Percentiles rank a stretch among this genome's conserved stretches.
Evolutionary conservation across 768 basidiomycete genomes (phyloP).

Genomic region (Pleurotus tuoliensis): DNA sequence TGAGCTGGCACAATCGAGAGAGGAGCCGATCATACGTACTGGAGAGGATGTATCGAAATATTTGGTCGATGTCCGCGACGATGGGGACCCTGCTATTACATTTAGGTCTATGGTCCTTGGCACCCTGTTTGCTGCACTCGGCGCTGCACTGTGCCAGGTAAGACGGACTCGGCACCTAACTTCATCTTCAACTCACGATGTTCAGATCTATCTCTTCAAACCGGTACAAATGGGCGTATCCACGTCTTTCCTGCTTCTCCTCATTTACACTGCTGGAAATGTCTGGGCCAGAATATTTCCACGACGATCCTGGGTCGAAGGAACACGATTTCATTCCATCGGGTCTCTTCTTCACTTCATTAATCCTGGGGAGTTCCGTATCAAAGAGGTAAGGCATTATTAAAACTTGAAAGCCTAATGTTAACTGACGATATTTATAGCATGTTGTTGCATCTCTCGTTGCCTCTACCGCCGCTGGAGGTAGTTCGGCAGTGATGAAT

Average conservation of each 20-base stretch:
- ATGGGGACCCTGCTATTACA: constrained; percentile 37
- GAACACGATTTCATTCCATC: constrained; percentile 37
- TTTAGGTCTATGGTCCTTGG: constrained; percentile 40
- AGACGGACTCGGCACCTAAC: neutral
- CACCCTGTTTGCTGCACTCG: constrained; percentile 37
- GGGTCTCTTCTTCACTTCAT: constrained; percentile 40
- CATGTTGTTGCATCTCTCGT: constrained; percentile 55
- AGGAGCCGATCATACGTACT: constrained; percentile 10
- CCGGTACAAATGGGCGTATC: constrained; percentile 49
- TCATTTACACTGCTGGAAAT: constrained; percentile 48
- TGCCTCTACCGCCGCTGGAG: constrained; percentile 51
- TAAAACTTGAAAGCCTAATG: neutral
- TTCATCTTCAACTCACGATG: neutral
- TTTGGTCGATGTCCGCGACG: constrained; percentile 39
- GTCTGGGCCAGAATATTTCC: constrained; percentile 48
- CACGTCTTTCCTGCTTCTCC: constrained; percentile 53
- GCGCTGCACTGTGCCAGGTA: constrained; percentile 32
- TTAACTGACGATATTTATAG: constrained; percentile 22
- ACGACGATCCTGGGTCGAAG: constrained; percentile 33
- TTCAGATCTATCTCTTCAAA: constrained; percentile 57
- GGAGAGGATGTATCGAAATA: constrained; percentile 32
- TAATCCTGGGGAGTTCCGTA: constrained; percentile 50
- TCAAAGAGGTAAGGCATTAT: constrained; percentile 47
- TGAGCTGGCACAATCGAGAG: neutral
- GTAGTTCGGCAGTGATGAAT: constrained; percentile 52